Evolutionary conservation across 1,284 basidiomycete genomes (phyloP).

Genomic region (Cystobasidium sp.): DNA sequence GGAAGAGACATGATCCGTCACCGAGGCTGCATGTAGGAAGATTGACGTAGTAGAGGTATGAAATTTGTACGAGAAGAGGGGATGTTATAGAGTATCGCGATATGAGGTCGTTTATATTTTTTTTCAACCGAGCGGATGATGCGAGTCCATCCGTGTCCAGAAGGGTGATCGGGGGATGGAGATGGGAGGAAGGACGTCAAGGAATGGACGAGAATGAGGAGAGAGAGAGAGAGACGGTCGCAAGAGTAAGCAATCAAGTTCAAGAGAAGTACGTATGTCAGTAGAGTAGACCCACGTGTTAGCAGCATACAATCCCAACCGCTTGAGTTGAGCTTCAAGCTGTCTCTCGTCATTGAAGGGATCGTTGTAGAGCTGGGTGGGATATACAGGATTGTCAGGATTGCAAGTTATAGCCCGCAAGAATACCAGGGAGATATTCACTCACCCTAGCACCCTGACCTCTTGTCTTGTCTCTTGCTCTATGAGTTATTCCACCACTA

Average conservation of each 20-base stretch:
- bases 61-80: background rate
- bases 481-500: slow-evolving; percentile 8
- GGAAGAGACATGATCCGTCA: slow-evolving; percentile 86
- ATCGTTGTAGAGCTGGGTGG: slow-evolving; percentile 57
- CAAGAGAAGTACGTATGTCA: background rate
- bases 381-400: background rate
- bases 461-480: slow-evolving; percentile 42
- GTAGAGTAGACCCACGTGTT: slow-evolving; percentile 45
- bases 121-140: no score
- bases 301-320: slow-evolving; percentile 76
- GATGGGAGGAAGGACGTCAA: no score
- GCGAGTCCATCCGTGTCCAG: no score
- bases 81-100: no score
- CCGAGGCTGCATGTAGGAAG: slow-evolving; percentile 61
- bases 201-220: background rate
- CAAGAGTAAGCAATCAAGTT: background rate
- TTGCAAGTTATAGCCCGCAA: background rate
- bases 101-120: no score
- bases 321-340: slow-evolving; percentile 70
- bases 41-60: background rate
- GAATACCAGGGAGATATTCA: background rate
- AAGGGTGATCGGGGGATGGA: no score
- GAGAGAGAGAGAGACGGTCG: background rate
- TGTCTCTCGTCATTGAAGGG: slow-evolving; percentile 68
- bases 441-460: slow-evolving; percentile 21